Evolutionary conservation across 306 rosid genomes (phyloP), one percentile per base, ranked within the genome.

Genomic region (Rosa lucieae): DNA sequence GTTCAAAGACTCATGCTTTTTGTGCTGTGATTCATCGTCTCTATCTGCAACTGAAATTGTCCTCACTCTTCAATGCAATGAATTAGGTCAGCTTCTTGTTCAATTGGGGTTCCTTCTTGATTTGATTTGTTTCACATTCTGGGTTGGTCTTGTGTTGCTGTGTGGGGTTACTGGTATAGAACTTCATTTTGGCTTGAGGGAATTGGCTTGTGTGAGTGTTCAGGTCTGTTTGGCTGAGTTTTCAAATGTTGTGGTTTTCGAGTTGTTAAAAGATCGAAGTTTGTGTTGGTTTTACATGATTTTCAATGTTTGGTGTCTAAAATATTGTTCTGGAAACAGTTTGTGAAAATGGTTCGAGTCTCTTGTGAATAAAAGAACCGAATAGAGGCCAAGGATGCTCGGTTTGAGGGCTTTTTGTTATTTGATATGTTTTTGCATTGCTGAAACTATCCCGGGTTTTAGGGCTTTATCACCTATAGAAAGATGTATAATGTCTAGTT

Each of bases 41-140:
- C 20, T 62, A 12, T 43, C 67, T 53, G 55, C 69, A 3, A 18
- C 55, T 23, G n/a, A 51, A 68, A 68, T 68, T 23, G 67, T 11
- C 40, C 44, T 52, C 56, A 5, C 32, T 51, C 40, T 37, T 55
- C 51, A 63, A 66, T 67, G 67, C 74, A 52, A 39, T 67, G 9
- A 71, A 26, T 70, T 70, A 78, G 81, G 81, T 70, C 55, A 40
- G 32, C 15, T 10, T 53, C 10, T 78, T 78, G 59, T 29, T 59
- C 12, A 65, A 9, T 65, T 76, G 79, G 18, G 61, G 26, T 53
- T 37, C 46, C 35, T 8, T 58, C 8, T 70, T 2, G 29, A 15
- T 75, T 78, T 46, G 35, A 9, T 58, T 70, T 59, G 58, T 6
- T 71, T 58, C 56, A 21, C 56, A 55, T 23, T 68, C 44, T 58